Percentiles rank a stretch among this genome's conserved stretches.
These are phyloP conservation scores for Kodamaea jinghongensis DNA, from an alignment of 805 yeast species.

Conservation along the genomic window DNA sequence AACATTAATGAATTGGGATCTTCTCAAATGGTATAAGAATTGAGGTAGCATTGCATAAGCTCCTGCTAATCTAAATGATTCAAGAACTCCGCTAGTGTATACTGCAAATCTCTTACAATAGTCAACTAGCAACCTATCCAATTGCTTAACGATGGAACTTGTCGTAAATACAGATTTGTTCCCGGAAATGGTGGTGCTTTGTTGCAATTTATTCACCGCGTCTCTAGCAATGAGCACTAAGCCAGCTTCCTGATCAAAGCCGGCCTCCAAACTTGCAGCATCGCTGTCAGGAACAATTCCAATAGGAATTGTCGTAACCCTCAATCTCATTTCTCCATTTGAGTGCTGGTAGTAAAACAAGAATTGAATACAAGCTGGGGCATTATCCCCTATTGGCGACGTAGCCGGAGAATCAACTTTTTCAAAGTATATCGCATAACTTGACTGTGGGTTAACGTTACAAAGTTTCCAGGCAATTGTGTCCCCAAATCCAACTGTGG, in stretches of 20 bases:
- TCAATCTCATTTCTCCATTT: conserved; percentile 52
- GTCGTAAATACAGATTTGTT: conserved; percentile 19
- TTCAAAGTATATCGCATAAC: conserved; percentile 60
- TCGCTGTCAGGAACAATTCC: conserved; percentile 42
- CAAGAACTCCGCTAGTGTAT: conserved; percentile 45
- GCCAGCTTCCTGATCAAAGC: conserved; percentile 71
- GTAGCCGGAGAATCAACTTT: conserved; percentile 33
- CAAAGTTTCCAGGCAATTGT: conserved; percentile 63
- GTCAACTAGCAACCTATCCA: conserved; percentile 47
- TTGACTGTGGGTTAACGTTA: conserved; percentile 52
- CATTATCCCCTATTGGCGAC: conserved; percentile 14
- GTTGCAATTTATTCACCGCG: conserved; percentile 42
- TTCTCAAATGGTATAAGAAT: conserved; percentile 62
- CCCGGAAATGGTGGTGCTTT: conserved; percentile 13
- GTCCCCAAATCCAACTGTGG: conserved; percentile 45
- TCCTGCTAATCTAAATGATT: conserved; percentile 49
- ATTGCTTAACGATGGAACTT: conserved; percentile 43
- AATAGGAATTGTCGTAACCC: conserved; percentile 57
- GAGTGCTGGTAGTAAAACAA: conserved; percentile 63
- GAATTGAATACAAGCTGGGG: conserved; percentile 45
- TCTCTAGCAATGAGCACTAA: conserved; percentile 58
- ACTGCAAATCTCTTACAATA: conserved; percentile 47
- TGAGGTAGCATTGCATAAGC: conserved; percentile 59
- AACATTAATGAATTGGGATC: conserved; percentile 63
- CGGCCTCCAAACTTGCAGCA: conserved; percentile 39